Percentiles rank a stretch among this genome's conserved stretches.
These are phyloP conservation scores for Kodamaea nitidulidarum DNA, from an alignment of 805 yeast genomes.

Conservation along the genomic window DNA sequence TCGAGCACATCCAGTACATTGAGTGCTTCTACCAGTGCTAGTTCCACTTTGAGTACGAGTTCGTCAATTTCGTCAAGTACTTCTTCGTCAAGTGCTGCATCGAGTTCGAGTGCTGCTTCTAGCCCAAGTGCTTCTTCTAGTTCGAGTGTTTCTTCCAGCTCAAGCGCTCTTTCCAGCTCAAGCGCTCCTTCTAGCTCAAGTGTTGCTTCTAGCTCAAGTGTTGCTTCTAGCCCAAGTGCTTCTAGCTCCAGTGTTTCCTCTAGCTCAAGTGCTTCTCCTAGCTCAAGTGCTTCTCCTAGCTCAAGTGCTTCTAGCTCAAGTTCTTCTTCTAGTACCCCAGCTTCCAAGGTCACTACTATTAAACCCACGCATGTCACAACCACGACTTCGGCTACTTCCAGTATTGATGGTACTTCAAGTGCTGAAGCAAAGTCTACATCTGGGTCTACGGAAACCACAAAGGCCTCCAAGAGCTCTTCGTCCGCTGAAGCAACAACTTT, in stretches of 20 bases:
- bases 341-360: background rate
- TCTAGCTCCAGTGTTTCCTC: slow-evolving; percentile 14
- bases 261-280: slow-evolving; percentile 14
- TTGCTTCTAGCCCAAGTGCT: slow-evolving; percentile 6
- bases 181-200: slow-evolving; percentile 13
- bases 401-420: background rate
- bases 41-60: too few relatives aligned
- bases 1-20: too few relatives aligned
- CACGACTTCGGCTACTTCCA: background rate
- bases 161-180: slow-evolving; percentile 15
- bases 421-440: too few relatives aligned
- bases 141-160: slow-evolving; percentile 16
- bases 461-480: too few relatives aligned
- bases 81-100: too few relatives aligned
- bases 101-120: too few relatives aligned
- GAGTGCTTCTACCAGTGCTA: too few relatives aligned
- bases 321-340: slow-evolving; percentile 2
- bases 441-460: too few relatives aligned
- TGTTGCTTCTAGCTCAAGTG: slow-evolving; percentile 6
- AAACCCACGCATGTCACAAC: slow-evolving; percentile 3
- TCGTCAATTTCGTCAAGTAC: too few relatives aligned
- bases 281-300: slow-evolving; percentile 8
- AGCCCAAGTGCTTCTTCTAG: slow-evolving; percentile 7
- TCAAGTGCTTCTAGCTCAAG: slow-evolving; percentile 5
- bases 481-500: slow-evolving; percentile 3